Evolutionary conservation across 352 stramenopile genomes (phyloP), one percentile per base, ranked within the genome.

Genomic region (Phytophthora brassicae): DNA sequence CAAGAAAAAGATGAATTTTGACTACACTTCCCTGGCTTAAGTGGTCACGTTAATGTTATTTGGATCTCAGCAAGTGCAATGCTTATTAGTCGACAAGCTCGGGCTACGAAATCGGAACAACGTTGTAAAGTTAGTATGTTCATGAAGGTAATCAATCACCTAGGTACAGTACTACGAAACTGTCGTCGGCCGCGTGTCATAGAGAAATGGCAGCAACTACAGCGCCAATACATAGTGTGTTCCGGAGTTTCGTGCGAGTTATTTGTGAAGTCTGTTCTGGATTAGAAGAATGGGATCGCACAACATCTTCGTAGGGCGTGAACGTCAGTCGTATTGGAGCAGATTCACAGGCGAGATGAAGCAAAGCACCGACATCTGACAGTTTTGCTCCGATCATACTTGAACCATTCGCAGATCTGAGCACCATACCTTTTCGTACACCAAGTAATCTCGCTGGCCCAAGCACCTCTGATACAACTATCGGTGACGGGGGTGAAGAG

Each of bases 141-240:
- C n/a, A 14, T 36, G 5, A 42, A 55, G 55, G 55, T 45, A 14
- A 43, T 47, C 8, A 19, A 55, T 17, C 35, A 36, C 24, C 4
- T 31, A 31, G 26, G 26, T 56, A 46, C 11, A 31, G 23, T 28
- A 54, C 22, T 39, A 41, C 26, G 26, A 8, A n/a, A 29, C 31
- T 22, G 50, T 55, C 48, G 42, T 60, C 49, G 31, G n/a, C n/a
- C n/a, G n/a, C n/a, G n/a, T n/a, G n/a, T 60, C 61, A 78, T 13
- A 78, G 41, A 33, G 66, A 64, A 19, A 81, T 55, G 35, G 65
- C 66, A 19, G 72, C 72, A 20, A 75, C 59, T 16, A 85, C 74
- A 13, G 78, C 74, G 36, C 71, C 76, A 33, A 88, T 66, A 12
- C 70, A 80, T 4, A 82, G 50, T 16, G 63, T 72, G 50, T 82